These are phyloP conservation scores for Lantana camara DNA, from an alignment of 257 asterid genomes.

Conservation along the genomic window DNA sequence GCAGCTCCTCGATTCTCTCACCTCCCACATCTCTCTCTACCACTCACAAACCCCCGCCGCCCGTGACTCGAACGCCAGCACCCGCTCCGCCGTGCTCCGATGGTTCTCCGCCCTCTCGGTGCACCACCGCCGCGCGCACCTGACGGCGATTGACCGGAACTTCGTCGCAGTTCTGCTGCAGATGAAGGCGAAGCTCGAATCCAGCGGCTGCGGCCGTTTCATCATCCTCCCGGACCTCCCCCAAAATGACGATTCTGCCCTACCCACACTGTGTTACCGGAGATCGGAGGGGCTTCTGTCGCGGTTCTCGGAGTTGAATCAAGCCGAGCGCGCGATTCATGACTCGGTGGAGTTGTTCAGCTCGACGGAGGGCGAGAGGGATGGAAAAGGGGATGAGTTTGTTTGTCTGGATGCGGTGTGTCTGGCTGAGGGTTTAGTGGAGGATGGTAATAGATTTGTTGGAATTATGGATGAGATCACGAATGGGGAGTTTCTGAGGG, in stretches of 20 bases:
- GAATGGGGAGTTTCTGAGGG: slow-evolving; percentile 75
- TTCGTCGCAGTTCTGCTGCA: slow-evolving; percentile 60
- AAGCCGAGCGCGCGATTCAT: slow-evolving; percentile 49
- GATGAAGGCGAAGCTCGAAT: slow-evolving; percentile 60
- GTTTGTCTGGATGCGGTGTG: slow-evolving; percentile 57
- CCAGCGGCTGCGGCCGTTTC: slow-evolving; percentile 63
- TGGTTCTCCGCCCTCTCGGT: slow-evolving; percentile 85
- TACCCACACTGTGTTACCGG: slow-evolving; percentile 82
- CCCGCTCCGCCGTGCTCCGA: slow-evolving; percentile 66
- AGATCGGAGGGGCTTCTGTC: slow-evolving; percentile 68
- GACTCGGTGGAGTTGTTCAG: slow-evolving; percentile 63
- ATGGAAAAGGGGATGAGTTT: slow-evolving; percentile 20
- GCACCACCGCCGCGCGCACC: slow-evolving; percentile 84
- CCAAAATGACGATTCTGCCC: slow-evolving; percentile 41
- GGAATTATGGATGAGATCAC: slow-evolving; percentile 62
- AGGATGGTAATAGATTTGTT: slow-evolving; percentile 56
- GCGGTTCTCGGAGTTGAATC: slow-evolving; percentile 49
- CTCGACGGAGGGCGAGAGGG: slow-evolving; percentile 71
- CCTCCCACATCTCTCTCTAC: slow-evolving; percentile 89
- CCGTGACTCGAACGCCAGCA: slow-evolving; percentile 35
- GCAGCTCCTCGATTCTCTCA: slow-evolving; percentile 71
- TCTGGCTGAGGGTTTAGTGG: slow-evolving; percentile 63
- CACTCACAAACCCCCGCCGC: slow-evolving; percentile 41
- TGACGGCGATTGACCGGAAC: slow-evolving; percentile 55
- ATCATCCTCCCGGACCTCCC: slow-evolving; percentile 85